A percentile compares a stretch with the other conserved stretches of the same genome.
Evolutionary conservation across 768 basidiomycete genomes (phyloP).

Genomic region (Lactarius sanguifluus): DNA sequence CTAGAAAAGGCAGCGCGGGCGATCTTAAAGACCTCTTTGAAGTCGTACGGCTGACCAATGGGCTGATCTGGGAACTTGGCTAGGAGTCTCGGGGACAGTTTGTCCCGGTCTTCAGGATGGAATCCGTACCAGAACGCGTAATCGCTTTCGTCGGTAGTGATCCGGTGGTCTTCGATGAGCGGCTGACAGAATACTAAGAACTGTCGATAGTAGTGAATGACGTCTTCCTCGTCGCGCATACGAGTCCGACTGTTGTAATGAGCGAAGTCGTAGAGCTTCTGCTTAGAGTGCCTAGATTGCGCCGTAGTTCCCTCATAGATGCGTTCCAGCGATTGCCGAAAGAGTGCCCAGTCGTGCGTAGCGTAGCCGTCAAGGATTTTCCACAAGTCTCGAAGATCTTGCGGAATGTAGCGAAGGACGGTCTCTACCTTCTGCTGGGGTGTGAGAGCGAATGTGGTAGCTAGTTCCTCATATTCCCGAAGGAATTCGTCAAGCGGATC

Average conservation of each 20-base stretch:
- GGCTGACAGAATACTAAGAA: not conserved
- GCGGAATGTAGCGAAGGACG: not conserved
- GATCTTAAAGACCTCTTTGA: too few relatives aligned
- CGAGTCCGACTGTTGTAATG: not conserved
- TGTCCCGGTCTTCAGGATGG: too few relatives aligned
- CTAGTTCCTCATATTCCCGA: not conserved
- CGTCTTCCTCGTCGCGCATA: not conserved
- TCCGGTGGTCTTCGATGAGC: accelerated
- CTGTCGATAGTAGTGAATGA: not conserved
- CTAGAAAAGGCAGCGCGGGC: too few relatives aligned
- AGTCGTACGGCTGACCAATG: too few relatives aligned
- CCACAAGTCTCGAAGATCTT: not conserved
- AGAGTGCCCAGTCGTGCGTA: not conserved
- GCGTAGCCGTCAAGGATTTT: not conserved
- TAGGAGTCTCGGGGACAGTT: too few relatives aligned
- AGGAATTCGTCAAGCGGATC: not conserved
- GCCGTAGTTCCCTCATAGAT: not conserved
- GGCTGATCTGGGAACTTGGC: too few relatives aligned
- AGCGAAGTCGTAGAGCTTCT: not conserved
- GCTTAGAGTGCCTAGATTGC: too few relatives aligned
- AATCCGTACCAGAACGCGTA: too few relatives aligned
- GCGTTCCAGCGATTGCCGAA: accelerated
- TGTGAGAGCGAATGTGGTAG: not conserved
- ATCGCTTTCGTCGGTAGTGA: not conserved
- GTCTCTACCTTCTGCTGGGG: not conserved